Percentiles rank a stretch among this genome's conserved stretches.
phyloP scores from a whole-genome alignment of 495 filamentous ascomycete genomes.

The Hamigera avellanea region DNA sequence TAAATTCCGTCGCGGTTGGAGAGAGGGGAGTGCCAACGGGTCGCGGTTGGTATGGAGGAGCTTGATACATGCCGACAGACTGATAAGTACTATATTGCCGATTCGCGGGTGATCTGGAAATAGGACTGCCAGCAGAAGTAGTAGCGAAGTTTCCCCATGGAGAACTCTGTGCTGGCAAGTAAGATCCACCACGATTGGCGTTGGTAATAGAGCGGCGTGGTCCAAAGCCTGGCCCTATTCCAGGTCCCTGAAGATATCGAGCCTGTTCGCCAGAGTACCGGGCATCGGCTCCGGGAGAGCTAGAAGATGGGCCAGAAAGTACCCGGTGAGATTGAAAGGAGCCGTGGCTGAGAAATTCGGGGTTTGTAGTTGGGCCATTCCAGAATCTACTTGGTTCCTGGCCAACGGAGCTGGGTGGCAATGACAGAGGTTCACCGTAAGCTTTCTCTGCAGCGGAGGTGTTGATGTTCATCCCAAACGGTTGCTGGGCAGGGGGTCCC shows the following conservation, averaged over 20 bases:
- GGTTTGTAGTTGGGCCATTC: slow-evolving; percentile 11
- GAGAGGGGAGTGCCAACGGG: slow-evolving; percentile 74
- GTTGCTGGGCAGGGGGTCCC: slow-evolving; percentile 28
- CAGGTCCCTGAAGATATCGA: slow-evolving; percentile 20
- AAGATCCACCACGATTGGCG: slow-evolving; percentile 25
- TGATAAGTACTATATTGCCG: slow-evolving; percentile 29
- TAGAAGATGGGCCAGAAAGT: slow-evolving; percentile 26
- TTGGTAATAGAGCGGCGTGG: slow-evolving; percentile 28
- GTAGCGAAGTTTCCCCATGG: slow-evolving; percentile 25
- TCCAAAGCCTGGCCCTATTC: slow-evolving; percentile 20
- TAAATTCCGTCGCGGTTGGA: slow-evolving; percentile 76
- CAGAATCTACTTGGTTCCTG: slow-evolving; percentile 25
- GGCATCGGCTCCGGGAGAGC: slow-evolving; percentile 19
- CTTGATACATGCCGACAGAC: slow-evolving; percentile 39
- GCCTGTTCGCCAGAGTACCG: slow-evolving; percentile 19
- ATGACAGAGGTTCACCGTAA: slow-evolving; percentile 15
- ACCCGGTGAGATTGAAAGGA: slow-evolving; percentile 25
- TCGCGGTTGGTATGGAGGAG: slow-evolving; percentile 51
- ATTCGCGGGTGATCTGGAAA: slow-evolving; percentile 19
- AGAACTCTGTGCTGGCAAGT: slow-evolving; percentile 18
- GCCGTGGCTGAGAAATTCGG: slow-evolving; percentile 9
- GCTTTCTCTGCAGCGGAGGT: slow-evolving; percentile 17
- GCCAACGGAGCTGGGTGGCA: slow-evolving; percentile 11
- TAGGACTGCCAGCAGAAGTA: slow-evolving; percentile 11
- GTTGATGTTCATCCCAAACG: slow-evolving; percentile 14